phyloP scores from a whole-genome alignment of 2,329 filamentous ascomycete genomes.

The Paramyrothecium sp. region DNA sequence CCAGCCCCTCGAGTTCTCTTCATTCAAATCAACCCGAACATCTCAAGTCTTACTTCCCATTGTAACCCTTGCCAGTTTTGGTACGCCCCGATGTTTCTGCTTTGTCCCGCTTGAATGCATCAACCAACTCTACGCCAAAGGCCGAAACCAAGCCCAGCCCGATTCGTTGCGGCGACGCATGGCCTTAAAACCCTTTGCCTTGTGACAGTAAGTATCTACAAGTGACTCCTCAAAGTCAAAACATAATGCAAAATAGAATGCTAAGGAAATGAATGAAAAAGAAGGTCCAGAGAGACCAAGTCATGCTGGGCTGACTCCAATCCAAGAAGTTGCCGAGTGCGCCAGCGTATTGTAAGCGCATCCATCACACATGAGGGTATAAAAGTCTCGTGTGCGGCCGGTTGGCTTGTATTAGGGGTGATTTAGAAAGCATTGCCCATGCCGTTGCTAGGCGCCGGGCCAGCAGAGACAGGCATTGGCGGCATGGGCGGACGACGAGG shows the following conservation, averaged over 20 bases:
- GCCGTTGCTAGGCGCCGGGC: neutral
- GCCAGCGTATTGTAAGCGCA: too few species aligned
- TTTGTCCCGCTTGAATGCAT: constrained; percentile 9
- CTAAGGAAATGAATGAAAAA: neutral
- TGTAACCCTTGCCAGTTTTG: constrained; percentile 10
- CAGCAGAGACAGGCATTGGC: constrained; percentile 17
- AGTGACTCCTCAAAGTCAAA: neutral
- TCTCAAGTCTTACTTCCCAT: constrained; percentile 3
- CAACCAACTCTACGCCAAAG: constrained; percentile 12
- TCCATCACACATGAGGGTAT: too few species aligned
- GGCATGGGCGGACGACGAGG: constrained; percentile 20
- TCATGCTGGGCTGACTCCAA: neutral
- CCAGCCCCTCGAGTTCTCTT: neutral
- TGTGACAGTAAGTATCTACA: neutral
- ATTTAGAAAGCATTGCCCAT: too few species aligned
- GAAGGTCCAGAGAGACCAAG: constrained; percentile 5
- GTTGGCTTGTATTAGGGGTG: too few species aligned
- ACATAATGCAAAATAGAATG: too few species aligned
- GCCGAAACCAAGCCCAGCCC: constrained; percentile 32
- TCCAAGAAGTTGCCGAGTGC: too few species aligned
- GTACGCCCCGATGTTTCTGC: constrained; percentile 13
- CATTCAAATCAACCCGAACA: neutral
- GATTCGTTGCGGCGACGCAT: constrained; percentile 18
- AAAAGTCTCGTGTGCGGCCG: too few species aligned
- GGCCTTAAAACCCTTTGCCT: constrained; percentile 1